Conservation (phyloP, 768 basidiomycete species). For the Rhodotorula graminis region DNA sequence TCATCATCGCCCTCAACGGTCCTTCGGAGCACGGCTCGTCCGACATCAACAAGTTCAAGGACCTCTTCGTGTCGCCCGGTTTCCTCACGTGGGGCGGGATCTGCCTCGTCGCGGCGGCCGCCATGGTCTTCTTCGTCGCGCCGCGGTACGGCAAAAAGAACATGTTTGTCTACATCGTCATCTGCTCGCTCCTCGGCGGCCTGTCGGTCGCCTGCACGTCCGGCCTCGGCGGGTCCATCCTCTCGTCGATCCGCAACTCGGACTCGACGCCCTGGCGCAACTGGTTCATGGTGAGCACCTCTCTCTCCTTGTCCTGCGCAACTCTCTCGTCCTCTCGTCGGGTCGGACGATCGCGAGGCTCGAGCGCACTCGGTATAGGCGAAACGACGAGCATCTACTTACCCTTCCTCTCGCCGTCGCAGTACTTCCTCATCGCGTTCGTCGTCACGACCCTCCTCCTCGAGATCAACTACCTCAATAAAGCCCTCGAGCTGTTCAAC, state of each 20-base stretch:
- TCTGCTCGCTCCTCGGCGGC: constrained; percentile 96
- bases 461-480: constrained; percentile 91
- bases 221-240: constrained; percentile 84
- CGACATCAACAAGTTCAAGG: constrained; percentile 58
- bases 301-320: not conserved
- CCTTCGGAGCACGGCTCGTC: constrained; percentile 45
- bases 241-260: constrained; percentile 55
- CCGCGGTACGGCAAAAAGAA: constrained; percentile 83
- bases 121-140: constrained; percentile 75
- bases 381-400: not conserved
- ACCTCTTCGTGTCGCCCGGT: constrained; percentile 73
- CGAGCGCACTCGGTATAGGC: too few relatives aligned
- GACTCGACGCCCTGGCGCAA: constrained; percentile 66
- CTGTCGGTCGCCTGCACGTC: constrained; percentile 91
- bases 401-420: not conserved
- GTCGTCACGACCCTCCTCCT: constrained; percentile 74
- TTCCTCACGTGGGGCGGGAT: constrained; percentile 59
- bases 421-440: constrained; percentile 44
- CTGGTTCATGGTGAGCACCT: constrained; percentile 57
- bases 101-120: constrained; percentile 60
- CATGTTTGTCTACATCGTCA: constrained; percentile 72
- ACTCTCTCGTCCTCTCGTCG: too few relatives aligned
- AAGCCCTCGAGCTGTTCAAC: constrained; percentile 92
- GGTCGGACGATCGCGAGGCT: too few relatives aligned
- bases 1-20: constrained; percentile 83